phyloP scores from a whole-genome alignment of 768 basidiomycete genomes.

The Lactarius evosmus region DNA sequence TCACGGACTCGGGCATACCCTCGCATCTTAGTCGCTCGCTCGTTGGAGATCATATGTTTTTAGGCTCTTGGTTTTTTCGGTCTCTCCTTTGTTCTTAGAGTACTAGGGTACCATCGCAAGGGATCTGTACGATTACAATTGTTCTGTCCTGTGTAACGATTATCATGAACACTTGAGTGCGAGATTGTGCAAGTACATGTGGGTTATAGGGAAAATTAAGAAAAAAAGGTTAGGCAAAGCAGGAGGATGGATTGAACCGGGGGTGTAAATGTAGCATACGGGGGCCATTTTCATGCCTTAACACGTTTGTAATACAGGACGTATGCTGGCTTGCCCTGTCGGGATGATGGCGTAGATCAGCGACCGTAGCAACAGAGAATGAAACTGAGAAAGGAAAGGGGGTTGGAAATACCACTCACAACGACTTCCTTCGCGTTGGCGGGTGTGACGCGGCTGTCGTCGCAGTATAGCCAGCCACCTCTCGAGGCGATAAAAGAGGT shows the following conservation, averaged over 20 bases:
- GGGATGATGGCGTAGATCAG: slow-evolving; percentile 23
- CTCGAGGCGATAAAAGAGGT: slow-evolving; percentile 88
- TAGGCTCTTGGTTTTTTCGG: slow-evolving; percentile 5
- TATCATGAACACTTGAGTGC: slow-evolving; percentile 25
- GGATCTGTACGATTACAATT: slow-evolving; percentile 29
- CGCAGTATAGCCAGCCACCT: slow-evolving; percentile 89
- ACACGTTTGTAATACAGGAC: slow-evolving; percentile 76
- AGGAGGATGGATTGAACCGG: background rate
- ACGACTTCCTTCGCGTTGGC: slow-evolving; percentile 80
- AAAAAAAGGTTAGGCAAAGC: slow-evolving; percentile 8
- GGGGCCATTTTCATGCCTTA: slow-evolving; percentile 19
- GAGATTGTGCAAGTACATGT: slow-evolving; percentile 28
- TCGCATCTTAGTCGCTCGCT: slow-evolving; percentile 6
- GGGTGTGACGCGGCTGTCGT: slow-evolving; percentile 81
- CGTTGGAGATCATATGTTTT: background rate
- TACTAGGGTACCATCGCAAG: slow-evolving; percentile 15
- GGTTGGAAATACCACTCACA: slow-evolving; percentile 44
- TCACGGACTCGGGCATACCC: slow-evolving; percentile 4
- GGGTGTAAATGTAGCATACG: slow-evolving; percentile 5
- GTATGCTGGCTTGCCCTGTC: slow-evolving; percentile 65
- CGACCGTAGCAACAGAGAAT: slow-evolving; percentile 28
- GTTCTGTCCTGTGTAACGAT: slow-evolving; percentile 28
- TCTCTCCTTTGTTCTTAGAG: slow-evolving; percentile 16
- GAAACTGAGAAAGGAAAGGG: slow-evolving; percentile 16
- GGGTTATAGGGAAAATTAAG: slow-evolving; percentile 8